Evolutionary conservation across 768 basidiomycete genomes (phyloP).

Genomic region (Rhizopogon rudus): DNA sequence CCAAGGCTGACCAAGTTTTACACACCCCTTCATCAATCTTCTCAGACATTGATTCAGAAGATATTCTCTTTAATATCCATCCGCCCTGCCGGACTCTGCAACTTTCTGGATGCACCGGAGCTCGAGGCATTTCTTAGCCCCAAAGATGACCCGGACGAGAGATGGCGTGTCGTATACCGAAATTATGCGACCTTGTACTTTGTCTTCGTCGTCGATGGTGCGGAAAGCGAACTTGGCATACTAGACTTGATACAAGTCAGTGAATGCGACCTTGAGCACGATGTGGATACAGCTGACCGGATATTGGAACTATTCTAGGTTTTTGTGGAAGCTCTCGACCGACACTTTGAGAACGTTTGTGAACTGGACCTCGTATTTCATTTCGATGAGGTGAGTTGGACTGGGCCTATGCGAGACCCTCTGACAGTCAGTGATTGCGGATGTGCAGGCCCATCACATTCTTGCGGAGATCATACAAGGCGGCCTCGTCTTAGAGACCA

Average conservation of each 20-base stretch:
- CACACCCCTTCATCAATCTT: slow-evolving; percentile 58
- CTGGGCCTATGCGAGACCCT: not conserved
- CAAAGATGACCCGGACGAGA: slow-evolving; percentile 46
- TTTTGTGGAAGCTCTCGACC: slow-evolving; percentile 93
- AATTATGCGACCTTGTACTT: slow-evolving; percentile 97
- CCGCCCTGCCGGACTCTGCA: slow-evolving; percentile 82
- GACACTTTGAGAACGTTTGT: slow-evolving; percentile 97
- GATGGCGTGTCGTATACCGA: slow-evolving; percentile 87
- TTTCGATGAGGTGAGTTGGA: slow-evolving; percentile 80
- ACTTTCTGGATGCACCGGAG: slow-evolving; percentile 93
- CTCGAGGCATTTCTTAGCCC: slow-evolving; percentile 68
- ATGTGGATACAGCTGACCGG: not conserved
- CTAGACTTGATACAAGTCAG: slow-evolving; percentile 93
- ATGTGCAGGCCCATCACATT: slow-evolving; percentile 81
- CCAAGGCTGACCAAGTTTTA: slow-evolving; percentile 87
- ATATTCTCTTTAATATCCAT: slow-evolving; percentile 86
- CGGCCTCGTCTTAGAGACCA: slow-evolving; percentile 93
- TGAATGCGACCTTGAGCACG: not conserved
- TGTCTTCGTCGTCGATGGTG: slow-evolving; percentile 93
- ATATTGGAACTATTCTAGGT: slow-evolving; percentile 43
- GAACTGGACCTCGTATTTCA: slow-evolving; percentile 98
- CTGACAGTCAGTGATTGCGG: not conserved
- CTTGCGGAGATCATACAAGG: slow-evolving; percentile 96
- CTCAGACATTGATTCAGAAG: slow-evolving; percentile 72
- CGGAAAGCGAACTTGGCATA: slow-evolving; percentile 95